phyloP scores from a whole-genome alignment of 495 filamentous ascomycete genomes.

The Aspergillus ostianus region DNA sequence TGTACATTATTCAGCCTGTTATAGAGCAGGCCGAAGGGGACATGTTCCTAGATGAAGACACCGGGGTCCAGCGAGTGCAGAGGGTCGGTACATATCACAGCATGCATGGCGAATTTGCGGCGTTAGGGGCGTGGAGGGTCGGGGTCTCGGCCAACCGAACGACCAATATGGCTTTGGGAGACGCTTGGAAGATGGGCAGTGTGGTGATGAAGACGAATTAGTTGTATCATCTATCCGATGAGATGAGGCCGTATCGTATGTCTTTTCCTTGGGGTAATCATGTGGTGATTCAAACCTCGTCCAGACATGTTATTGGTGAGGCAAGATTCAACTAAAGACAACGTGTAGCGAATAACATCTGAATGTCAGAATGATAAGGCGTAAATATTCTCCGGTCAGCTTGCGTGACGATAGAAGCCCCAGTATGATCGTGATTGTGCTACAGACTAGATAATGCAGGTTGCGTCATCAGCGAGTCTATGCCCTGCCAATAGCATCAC shows the following conservation, averaged over 20 bases:
- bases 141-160: not conserved
- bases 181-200: no score
- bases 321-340: not conserved
- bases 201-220: no score
- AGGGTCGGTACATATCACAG: slow-evolving; percentile 23
- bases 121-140: slow-evolving; percentile 16
- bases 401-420: not conserved
- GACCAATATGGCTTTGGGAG: no score
- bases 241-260: no score
- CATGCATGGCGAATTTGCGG: slow-evolving; percentile 20
- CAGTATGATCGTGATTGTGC: not conserved
- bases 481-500: no score
- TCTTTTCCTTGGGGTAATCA: no score
- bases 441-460: not conserved
- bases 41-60: slow-evolving; percentile 10
- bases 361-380: not conserved
- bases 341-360: not conserved
- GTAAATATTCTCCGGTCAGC: not conserved
- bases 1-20: slow-evolving; percentile 22
- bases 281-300: not conserved
- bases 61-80: slow-evolving; percentile 3
- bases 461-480: not conserved
- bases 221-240: no score
- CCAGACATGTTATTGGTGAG: not conserved
- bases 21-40: slow-evolving; percentile 14